Base-by-base conservation (phyloP, 78 protist species). In the Speleostelium caveatum region DNA sequence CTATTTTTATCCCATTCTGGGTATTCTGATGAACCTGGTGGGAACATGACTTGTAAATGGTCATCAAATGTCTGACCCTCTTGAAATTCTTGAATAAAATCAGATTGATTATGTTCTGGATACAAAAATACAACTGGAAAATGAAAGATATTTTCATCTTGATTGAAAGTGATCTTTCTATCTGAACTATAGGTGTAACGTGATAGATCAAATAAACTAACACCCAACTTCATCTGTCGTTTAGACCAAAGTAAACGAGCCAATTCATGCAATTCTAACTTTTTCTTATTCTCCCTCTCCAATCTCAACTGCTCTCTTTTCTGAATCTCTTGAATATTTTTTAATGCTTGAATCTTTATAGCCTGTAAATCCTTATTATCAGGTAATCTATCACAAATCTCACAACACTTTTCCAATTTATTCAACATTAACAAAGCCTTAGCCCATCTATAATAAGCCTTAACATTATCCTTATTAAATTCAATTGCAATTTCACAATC, bases 1-100 rank as follows among this genome's bases (percentile, higher is more conserved):
- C 55, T 56, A 16, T 72, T 75, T 36, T 55, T 91, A 39, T 91
- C 95, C 95, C 95, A 91, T 45, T 72, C 86, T 33, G 90, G 72
- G 21, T 33, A 83, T 19, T 91, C 85, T 58, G 79, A 45, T 0
- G 19, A 42, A 2, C 17, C 74, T 7, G 93, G 93, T 30, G 93
- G 93, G 22, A 91, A 91, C 95, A 91, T 91, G 63, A 59, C 33
- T 28, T 26, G n/a, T 17, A 91, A 71, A 79, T 91, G 95, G 51
- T 83, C 90, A 36, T 72, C 74, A 58, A 78, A 78, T 24, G 90
- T 58, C 24, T 83, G 73, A 59, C 71, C 89, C 30, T 91, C 90
- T 73, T 75, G 67, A 22, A 91, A 75, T 21, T 91, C 95, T 33
- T 65, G 38, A 42, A 91, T 55, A 60, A 56, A 83, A 60, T 91